Base-by-base conservation (phyloP, 2,329 filamentous ascomycete species). In the Fusarium aywerte region DNA sequence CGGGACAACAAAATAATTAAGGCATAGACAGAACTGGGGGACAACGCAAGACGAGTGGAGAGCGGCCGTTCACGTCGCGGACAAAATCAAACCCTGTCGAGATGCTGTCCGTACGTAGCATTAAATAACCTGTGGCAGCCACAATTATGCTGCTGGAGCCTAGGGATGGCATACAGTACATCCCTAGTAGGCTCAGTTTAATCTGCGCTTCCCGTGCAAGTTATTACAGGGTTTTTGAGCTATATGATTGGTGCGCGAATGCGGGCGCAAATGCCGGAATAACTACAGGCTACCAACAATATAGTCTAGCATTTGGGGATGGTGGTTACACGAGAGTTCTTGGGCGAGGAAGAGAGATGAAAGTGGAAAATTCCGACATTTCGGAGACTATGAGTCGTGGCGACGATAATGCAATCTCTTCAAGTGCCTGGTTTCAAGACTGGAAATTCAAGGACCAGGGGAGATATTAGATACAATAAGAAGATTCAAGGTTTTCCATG, bases 211-310 rank as follows among this genome's bases (percentile, higher is more conserved):
- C 58, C 59, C 51, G 29, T 58, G 60, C 59, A 63, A 29, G 38
- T 35, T 52, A 20, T 27, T 38, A 59, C 61, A 61, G 65, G 56
- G 57, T 39, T 57, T n/a, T 35, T 49, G 15, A 15, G 18, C 20
- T 9, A 55, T 59, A 29, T 21, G 25, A 68, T 68, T 68, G 65
- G 65, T 61, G 65, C 65, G 65, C 65, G 35, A 68, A 54, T 68
- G 48, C 50, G 49, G 49, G 23, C 32, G 40, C 52, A 38, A 52
- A 57, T 39, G 48, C 58, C 56, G 32, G 52, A 49, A 42, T 48
- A 54, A 39, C 33, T 58, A 49, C 42, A 68, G 40, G 58, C 56
- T 40, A 40, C 27, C 18, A 39, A 44, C 32, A n/a, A 61, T 61
- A 61, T 61, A 61, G 57, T 50, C 64, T 55, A 21, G 65, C 64